These are phyloP conservation scores for Calocybe gangraenosa DNA, from an alignment of 768 basidiomycete genomes.

Conservation along the genomic window DNA sequence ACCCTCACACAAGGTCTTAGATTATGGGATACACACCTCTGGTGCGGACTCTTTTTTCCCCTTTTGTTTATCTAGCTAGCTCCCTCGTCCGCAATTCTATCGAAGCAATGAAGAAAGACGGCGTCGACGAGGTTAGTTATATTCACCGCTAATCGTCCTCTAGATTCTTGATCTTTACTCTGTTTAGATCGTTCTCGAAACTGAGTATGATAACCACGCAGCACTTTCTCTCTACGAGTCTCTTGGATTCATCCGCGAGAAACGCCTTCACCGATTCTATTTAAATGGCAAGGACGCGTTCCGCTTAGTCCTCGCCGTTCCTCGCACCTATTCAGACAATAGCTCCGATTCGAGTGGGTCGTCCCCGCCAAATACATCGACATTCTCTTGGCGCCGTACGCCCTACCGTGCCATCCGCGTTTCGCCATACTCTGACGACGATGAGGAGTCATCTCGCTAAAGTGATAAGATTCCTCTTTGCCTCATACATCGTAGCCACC, in stretches of 20 bases:
- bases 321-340: slow-evolving; percentile 34
- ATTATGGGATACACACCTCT: slow-evolving; percentile 42
- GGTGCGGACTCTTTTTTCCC: slow-evolving; percentile 40
- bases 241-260: slow-evolving; percentile 94
- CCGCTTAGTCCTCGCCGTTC: slow-evolving; percentile 66
- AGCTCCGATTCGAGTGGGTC: slow-evolving; percentile 25
- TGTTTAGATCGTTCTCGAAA: slow-evolving; percentile 87
- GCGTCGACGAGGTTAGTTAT: slow-evolving; percentile 77
- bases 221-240: slow-evolving; percentile 88
- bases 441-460: slow-evolving; percentile 20
- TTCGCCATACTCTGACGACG: slow-evolving; percentile 42
- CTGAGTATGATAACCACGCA: slow-evolving; percentile 88
- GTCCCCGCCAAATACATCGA: slow-evolving; percentile 18
- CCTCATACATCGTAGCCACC: too few species aligned
- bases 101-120: slow-evolving; percentile 75
- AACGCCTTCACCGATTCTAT: slow-evolving; percentile 92
- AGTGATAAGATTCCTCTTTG: too few species aligned
- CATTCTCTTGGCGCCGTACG: slow-evolving; percentile 19
- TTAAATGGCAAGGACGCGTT: slow-evolving; percentile 97
- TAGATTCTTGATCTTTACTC: not conserved
- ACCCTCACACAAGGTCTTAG: slow-evolving; percentile 43
- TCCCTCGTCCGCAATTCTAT: slow-evolving; percentile 81
- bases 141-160: not conserved
- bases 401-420: slow-evolving; percentile 40
- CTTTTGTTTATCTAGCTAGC: slow-evolving; percentile 58